phyloP scores from a whole-genome alignment of 306 rosid species.

The Fragaria ananassa region DNA sequence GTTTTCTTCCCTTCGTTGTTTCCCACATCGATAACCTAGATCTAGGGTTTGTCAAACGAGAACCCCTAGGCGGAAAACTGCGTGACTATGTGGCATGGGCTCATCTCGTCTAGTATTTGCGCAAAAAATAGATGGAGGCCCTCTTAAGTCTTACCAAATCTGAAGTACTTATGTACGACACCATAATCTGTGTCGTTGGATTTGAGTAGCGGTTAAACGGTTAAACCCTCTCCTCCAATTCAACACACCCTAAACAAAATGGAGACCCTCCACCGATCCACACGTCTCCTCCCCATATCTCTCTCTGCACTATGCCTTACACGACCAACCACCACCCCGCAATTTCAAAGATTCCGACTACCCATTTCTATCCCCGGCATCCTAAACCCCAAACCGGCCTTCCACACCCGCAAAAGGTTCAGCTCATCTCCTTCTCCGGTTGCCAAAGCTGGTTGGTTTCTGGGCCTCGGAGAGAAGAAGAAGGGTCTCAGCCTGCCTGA shows the following conservation, averaged over 20 bases:
- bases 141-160: no score
- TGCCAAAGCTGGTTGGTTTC: constrained; percentile 78
- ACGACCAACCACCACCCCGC: constrained; percentile 10
- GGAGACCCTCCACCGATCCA: constrained; percentile 48
- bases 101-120: no score
- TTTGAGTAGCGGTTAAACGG: neutral
- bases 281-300: constrained; percentile 37
- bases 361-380: constrained; percentile 10
- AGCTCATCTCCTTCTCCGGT: constrained; percentile 33
- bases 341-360: constrained; percentile 10
- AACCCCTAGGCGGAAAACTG: no score
- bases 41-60: neutral
- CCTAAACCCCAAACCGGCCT: constrained; percentile 12
- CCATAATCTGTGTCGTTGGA: neutral
- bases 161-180: neutral
- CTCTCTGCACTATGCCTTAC: constrained; percentile 22
- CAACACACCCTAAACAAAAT: constrained; percentile 17
- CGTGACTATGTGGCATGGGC: no score
- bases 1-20: neutral
- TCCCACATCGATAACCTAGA: neutral
- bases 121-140: no score
- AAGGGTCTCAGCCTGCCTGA: constrained; percentile 49
- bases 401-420: constrained; percentile 21
- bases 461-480: constrained; percentile 53
- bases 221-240: neutral